These are phyloP conservation scores for Emergomyces pasteurianus DNA, from an alignment of 2,329 filamentous ascomycete genomes.

Conservation along the genomic window DNA sequence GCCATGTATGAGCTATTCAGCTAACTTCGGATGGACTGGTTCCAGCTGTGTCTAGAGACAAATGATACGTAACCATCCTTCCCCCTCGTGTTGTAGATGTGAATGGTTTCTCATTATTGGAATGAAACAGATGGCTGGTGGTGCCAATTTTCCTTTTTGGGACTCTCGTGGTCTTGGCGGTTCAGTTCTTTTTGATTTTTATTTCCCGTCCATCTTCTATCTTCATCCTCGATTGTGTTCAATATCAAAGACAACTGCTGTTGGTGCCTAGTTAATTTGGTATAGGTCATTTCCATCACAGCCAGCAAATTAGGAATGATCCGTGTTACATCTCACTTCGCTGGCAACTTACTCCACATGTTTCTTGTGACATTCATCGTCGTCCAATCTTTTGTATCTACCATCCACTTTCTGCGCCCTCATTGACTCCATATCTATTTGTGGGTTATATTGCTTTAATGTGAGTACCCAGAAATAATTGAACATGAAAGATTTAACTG, in stretches of 20 bases:
- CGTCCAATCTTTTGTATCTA: background rate
- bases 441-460: background rate
- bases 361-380: background rate
- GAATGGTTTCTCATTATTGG: background rate
- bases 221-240: background rate
- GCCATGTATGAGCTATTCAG: background rate
- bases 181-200: background rate
- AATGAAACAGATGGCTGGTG: background rate
- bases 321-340: background rate
- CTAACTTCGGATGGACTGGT: background rate
- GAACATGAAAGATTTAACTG: background rate
- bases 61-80: background rate
- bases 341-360: background rate
- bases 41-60: background rate
- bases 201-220: background rate
- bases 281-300: background rate
- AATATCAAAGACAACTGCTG: background rate
- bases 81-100: background rate
- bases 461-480: background rate
- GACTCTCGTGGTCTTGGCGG: background rate
- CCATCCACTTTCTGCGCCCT: background rate
- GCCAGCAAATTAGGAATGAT: background rate
- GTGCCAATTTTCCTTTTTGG: background rate
- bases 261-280: background rate
- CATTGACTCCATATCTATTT: background rate